A percentile compares a stretch with the other conserved stretches of the same genome.
Conservation (phyloP, 257 asterid species). For the Verbascum thapsus region DNA sequence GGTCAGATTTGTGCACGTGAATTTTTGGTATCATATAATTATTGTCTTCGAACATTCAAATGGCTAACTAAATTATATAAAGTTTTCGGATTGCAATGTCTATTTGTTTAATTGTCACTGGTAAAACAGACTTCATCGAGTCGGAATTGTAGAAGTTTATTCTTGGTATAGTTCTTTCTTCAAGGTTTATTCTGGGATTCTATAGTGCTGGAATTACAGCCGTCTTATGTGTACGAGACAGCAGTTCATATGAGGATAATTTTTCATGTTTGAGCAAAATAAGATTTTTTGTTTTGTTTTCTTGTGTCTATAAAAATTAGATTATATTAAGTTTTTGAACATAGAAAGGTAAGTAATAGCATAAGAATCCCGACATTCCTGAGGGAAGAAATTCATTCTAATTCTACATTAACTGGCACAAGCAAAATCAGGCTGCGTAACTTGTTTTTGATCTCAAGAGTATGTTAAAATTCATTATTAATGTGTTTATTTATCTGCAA, state of each 20-base stretch:
- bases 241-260: no score
- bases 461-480: neutral
- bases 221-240: no score
- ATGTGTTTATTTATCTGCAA: slow-evolving; percentile 28
- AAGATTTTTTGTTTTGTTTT: neutral
- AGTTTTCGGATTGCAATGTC: no score
- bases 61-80: neutral
- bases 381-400: slow-evolving; percentile 1
- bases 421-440: neutral
- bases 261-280: neutral
- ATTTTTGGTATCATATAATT: neutral
- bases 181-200: no score
- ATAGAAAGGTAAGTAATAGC: neutral
- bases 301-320: neutral
- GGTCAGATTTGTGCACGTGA: neutral
- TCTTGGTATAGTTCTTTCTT: no score
- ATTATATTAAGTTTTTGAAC: neutral
- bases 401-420: neutral
- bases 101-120: neutral
- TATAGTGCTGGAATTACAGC: no score
- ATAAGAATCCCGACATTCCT: neutral
- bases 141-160: no score
- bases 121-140: neutral
- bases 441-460: neutral
- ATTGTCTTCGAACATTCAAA: neutral